Evolutionary conservation across 768 basidiomycete species (phyloP).

Genomic region (Naganishia randhawae): DNA sequence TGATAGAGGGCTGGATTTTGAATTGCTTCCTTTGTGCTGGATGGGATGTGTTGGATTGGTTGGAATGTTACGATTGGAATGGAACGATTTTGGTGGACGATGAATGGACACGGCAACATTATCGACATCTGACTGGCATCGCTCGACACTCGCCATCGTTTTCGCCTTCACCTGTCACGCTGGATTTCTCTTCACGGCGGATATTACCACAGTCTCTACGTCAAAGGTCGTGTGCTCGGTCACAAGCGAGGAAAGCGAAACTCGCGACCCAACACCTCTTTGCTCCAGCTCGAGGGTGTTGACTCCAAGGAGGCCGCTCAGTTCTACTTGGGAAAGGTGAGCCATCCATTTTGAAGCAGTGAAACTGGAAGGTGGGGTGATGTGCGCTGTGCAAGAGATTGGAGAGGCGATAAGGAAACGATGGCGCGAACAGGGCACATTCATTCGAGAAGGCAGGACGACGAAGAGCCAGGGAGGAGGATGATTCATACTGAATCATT

Average conservation of each 20-base stretch:
- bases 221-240: constrained; percentile 92
- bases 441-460: background rate
- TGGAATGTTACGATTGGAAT: background rate
- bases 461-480: background rate
- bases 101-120: background rate
- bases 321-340: constrained; percentile 97
- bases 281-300: constrained; percentile 96
- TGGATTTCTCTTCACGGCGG: background rate
- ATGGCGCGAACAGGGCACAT: background rate
- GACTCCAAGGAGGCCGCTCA: constrained; percentile 87
- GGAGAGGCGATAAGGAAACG: constrained; percentile 7
- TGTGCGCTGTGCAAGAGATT: background rate
- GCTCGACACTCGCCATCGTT: background rate
- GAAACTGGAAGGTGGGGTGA: background rate
- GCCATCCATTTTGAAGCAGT: constrained; percentile 31
- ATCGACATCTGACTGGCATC: background rate
- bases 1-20: constrained; percentile 12
- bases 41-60: constrained; percentile 5
- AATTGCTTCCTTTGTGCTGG: constrained; percentile 1
- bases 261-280: constrained; percentile 88
- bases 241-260: constrained; percentile 99
- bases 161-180: background rate
- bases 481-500: background rate
- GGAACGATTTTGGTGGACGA: background rate
- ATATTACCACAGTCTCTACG: constrained; percentile 70